phyloP scores from a whole-genome alignment of 1,284 basidiomycete genomes.

The Fomitiporia mediterranea region DNA sequence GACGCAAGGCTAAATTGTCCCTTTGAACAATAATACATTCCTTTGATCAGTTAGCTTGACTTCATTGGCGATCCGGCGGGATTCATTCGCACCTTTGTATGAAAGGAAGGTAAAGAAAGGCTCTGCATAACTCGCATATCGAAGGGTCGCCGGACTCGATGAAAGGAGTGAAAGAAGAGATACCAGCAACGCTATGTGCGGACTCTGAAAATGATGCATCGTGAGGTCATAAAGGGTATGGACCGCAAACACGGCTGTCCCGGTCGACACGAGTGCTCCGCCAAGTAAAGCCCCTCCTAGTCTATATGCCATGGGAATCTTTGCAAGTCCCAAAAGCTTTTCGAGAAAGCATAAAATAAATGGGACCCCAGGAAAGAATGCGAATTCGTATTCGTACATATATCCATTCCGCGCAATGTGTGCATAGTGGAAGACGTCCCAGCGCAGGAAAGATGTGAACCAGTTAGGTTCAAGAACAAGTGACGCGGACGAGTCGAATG shows the following conservation, averaged over 20 bases:
- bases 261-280: slow-evolving; percentile 34
- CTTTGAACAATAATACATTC: slow-evolving; percentile 56
- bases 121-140: slow-evolving; percentile 75
- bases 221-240: slow-evolving; percentile 62
- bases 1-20: slow-evolving; percentile 51
- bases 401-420: slow-evolving; percentile 65
- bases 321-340: slow-evolving; percentile 24
- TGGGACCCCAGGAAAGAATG: slow-evolving; percentile 78
- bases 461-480: slow-evolving; percentile 29
- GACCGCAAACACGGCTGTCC: slow-evolving; percentile 42
- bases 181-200: slow-evolving; percentile 54
- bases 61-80: background rate
- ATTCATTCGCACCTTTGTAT: slow-evolving; percentile 53
- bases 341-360: slow-evolving; percentile 44
- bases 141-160: slow-evolving; percentile 73
- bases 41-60: slow-evolving; percentile 30
- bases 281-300: slow-evolving; percentile 16
- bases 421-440: slow-evolving; percentile 86
- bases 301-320: slow-evolving; percentile 15
- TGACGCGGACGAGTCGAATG: slow-evolving; percentile 44
- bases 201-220: slow-evolving; percentile 41
- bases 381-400: slow-evolving; percentile 79
- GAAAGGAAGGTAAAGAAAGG: slow-evolving; percentile 80
- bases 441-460: slow-evolving; percentile 51
- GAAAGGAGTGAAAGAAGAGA: slow-evolving; percentile 72